Base-by-base conservation (phyloP, 2,329 filamentous ascomycete genomes). In the Cladophialophora chaetospira region DNA sequence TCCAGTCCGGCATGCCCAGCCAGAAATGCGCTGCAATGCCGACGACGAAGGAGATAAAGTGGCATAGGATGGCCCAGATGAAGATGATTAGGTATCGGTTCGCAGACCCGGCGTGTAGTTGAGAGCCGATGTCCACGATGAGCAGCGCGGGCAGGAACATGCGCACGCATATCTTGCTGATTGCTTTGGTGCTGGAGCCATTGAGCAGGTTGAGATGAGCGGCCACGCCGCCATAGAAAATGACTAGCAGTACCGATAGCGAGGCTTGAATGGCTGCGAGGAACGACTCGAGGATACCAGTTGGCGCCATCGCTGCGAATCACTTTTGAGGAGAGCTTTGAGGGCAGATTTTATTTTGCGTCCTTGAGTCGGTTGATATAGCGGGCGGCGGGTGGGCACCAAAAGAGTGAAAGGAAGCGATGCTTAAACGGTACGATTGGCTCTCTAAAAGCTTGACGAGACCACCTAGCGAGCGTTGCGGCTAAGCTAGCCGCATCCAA, bases 251-350 rank as follows among this genome's bases (percentile, higher is more conserved):
- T 0, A 83, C 80, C 1, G 79, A 78, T 19, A 82, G 66, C 21
- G 78, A 78, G 26, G 81, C 81, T 67, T 84, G 80, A 5, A 83
- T 67, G 4, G 80, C 80, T 25, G 79, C 79, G 4, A 81, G 64
- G 50, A 83, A 81, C 9, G 72, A 70, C 25, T 64, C 50, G 13
- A 66, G 13, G 10, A 71, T 46, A 3, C 65, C 61, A 1, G 56
- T 62, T 10, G 56, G 56, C 31, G 60, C 53, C 60, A 62, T 62
- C 2, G 15, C 53, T n/a, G n/a, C n/a, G n/a, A n/a, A n/a, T n/a
- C n/a, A n/a, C n/a, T n/a, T n/a, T n/a, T n/a, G n/a, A n/a, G n/a
- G n/a, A n/a, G n/a, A n/a, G n/a, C n/a, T n/a, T n/a, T n/a, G n/a
- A n/a, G n/a, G n/a, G n/a, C n/a, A n/a, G n/a, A n/a, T n/a, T n/a